Evolutionary conservation across 2,329 filamentous ascomycete species (phyloP), one percentile per base, ranked within the genome.

Genomic region (Trichoderma asperellum): DNA sequence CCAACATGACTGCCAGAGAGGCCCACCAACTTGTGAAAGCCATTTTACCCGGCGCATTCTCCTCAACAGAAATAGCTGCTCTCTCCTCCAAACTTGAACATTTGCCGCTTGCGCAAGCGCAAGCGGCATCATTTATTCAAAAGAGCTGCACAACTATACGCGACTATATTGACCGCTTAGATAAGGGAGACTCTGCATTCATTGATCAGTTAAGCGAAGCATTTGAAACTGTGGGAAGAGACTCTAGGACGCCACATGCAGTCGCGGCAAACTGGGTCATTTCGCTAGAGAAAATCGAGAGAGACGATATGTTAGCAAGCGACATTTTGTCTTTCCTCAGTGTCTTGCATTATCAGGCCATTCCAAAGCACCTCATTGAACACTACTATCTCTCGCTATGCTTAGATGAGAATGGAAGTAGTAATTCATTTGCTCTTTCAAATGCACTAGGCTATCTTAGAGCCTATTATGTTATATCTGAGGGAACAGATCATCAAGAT

Each of bases 111-210:
- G 79, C 79, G 0, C 68, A 81, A 0, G 75, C 70, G 34, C 78
- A 81, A 67, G 79, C 77, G 4, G 73, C 78, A 1, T 74, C 77
- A 2, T 81, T 77, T 63, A 79, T 81, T 5, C 70, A 74, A 27
- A 72, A 75, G 35, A 78, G 76, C 7, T 68, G 49, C 5, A 75
- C 77, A 5, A 60, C 75, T 0, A 52, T 78, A 2, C 24, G 49
- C 2, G 5, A 71, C 1, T 81, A 81, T 59, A 27, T 80, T 14
- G 29, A 73, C 14, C 72, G 78, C 0, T 68, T 80, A 12, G 69
- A 73, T 2, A 62, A 72, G 14, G 75, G 71, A 58, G 73, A 79
- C 37, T 34, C 74, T 32, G 12, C 65, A 14, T 40, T 74, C 4
- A 65, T 75, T 1, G 70, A 74, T 16, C 58, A 76, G 14, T 75